Evolutionary conservation across 257 asterid species (phyloP), one percentile per base, ranked within the genome.

Genomic region (Gynochthodes officinalis): DNA sequence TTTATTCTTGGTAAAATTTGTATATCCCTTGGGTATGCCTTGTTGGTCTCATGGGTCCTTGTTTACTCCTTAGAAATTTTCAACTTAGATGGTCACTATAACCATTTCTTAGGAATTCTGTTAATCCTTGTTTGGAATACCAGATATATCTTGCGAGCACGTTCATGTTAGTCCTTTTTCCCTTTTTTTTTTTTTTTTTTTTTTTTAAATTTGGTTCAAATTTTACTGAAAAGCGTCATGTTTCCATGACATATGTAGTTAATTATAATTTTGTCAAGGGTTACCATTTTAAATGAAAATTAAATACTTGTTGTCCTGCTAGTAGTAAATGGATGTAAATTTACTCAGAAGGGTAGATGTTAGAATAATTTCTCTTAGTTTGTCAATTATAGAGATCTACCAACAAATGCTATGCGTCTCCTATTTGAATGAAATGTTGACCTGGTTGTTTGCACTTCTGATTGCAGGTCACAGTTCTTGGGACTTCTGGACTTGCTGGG

Each of bases 401-500:
- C 25, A 6, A 3, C 28, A 39, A 15, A 37, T 27, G 21, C 37
- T 40, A 21, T 49, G 7, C 32, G 4, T 28, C 42, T 52, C 33
- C 42, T 7, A 16, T 23, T 21, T 16, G 28, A 11, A 21, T 73
- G 65, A 42, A 64, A 54, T 2, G 1, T 53, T 54, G 42, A 33
- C 44, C n/a, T 53, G 33, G 30, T 18, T 66, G 40, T 70, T 72
- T 42, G 52, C 61, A 27, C 73, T 78, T 63, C 2, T 43, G 48
- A 54, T 58, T 77, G 87, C 91, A 92, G 99, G 95, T 95, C 65
- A 79, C 96, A 0, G 97, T 92, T 76, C 97, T 92, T 7, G 99
- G 96, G 78, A 95, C 99, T 64, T 95, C 98, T 73, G 98, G 98
- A 71, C 87, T 95, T 32, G 89, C 97, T 67, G 99, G 99, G 73